A percentile compares a stretch with the other conserved stretches of the same genome.
Conservation (phyloP, 306 rosid species). For the Sesbania bispinosa region DNA sequence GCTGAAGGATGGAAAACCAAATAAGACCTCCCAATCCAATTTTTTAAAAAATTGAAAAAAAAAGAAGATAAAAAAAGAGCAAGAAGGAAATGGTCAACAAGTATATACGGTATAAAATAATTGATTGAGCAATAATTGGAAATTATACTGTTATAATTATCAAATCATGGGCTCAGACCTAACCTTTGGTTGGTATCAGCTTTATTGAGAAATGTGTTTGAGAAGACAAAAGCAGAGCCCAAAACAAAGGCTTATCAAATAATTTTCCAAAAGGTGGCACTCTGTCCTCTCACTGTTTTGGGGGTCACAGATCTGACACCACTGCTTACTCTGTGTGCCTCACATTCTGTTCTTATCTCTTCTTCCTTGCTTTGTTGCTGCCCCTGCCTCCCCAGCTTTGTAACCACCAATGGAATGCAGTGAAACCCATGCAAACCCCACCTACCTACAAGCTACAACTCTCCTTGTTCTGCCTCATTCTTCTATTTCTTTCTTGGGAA, state of each 20-base stretch:
- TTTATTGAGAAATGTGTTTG: conserved; percentile 41
- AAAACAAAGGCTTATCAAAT: conserved; percentile 25
- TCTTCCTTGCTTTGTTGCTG: not conserved
- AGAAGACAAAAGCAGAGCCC: conserved; percentile 45
- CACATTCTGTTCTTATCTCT: conserved; percentile 34
- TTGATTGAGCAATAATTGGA: not conserved
- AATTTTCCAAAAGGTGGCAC: conserved; percentile 8
- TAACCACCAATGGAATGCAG: conserved; percentile 7
- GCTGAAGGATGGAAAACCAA: too few species aligned
- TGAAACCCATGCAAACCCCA: conserved; percentile 20
- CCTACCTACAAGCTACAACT: too few species aligned
- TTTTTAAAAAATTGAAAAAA: too few species aligned
- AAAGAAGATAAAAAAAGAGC: too few species aligned
- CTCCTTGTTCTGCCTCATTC: too few species aligned
- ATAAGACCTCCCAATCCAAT: too few species aligned
- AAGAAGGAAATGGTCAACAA: too few species aligned
- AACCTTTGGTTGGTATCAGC: conserved; percentile 35
- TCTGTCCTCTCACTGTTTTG: conserved; percentile 9
- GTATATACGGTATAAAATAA: too few species aligned
- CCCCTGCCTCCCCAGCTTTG: not conserved
- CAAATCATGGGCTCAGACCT: conserved; percentile 30
- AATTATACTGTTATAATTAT: conserved; percentile 28
- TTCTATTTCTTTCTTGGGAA: too few species aligned
- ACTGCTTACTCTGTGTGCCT: not conserved
- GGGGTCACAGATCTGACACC: conserved; percentile 38